A percentile compares a stretch with the other conserved stretches of the same genome.
Evolutionary conservation across 805 yeast species (phyloP).

Genomic region (Kregervanrija pseudodelftensis): DNA sequence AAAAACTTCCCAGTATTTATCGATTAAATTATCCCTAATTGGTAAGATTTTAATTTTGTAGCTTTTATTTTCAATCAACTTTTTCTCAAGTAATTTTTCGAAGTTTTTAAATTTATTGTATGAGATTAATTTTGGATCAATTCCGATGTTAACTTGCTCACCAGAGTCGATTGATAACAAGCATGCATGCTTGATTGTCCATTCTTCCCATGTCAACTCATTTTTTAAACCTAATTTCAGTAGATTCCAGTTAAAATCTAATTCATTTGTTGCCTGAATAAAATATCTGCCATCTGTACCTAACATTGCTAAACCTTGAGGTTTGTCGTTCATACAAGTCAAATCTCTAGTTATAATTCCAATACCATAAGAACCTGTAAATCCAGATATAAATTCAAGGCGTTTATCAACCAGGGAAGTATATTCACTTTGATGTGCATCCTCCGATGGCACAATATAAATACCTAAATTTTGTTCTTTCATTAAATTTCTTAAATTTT

Average conservation of each 20-base stretch:
- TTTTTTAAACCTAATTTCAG: conserved; percentile 44
- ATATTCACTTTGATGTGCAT: conserved; percentile 60
- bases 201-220: conserved; percentile 51
- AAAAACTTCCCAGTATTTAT: conserved; percentile 42
- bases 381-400: conserved; percentile 51
- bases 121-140: conserved; percentile 45
- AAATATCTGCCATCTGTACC: conserved; percentile 59
- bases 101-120: conserved; percentile 29
- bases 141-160: conserved; percentile 27
- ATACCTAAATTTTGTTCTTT: conserved; percentile 51
- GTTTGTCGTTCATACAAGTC: conserved; percentile 40
- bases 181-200: conserved; percentile 45
- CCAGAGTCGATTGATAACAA: conserved; percentile 43
- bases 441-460: conserved; percentile 57
- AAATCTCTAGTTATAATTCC: conserved; percentile 52
- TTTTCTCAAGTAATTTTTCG: conserved; percentile 25
- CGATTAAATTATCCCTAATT: conserved; percentile 41
- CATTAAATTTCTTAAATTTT: conserved; percentile 58
- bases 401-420: conserved; percentile 48
- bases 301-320: conserved; percentile 50
- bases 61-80: conserved; percentile 16
- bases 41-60: conserved; percentile 37
- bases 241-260: conserved; percentile 54
- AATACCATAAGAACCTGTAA: conserved; percentile 55
- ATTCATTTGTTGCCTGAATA: conserved; percentile 49